phyloP scores from a whole-genome alignment of 495 filamentous ascomycete species.

The Alectoria sarmentosa region DNA sequence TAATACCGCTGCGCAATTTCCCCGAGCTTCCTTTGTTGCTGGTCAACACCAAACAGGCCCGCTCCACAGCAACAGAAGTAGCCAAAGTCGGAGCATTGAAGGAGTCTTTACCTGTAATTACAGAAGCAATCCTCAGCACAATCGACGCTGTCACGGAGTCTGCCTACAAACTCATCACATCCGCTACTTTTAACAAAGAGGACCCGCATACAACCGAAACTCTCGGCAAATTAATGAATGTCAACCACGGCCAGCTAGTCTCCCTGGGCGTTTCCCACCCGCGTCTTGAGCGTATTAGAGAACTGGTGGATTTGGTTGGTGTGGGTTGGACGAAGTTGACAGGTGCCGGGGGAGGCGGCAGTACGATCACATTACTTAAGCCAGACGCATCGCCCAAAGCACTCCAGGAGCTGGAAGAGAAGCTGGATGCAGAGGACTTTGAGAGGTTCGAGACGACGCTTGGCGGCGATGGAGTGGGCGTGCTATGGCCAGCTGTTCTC shows the following conservation, averaged over 20 bases:
- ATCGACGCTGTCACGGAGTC: conserved; percentile 75
- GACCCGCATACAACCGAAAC: conserved; percentile 52
- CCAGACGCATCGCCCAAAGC: conserved; percentile 48
- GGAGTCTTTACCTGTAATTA: conserved; percentile 60
- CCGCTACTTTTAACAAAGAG: conserved; percentile 53
- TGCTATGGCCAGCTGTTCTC: conserved; percentile 83
- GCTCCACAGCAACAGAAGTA: conserved; percentile 77
- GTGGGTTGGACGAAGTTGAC: conserved; percentile 97
- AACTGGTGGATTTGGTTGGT: conserved; percentile 81
- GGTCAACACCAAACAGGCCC: conserved; percentile 76
- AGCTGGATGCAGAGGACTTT: conserved; percentile 70
- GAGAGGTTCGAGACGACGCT: conserved; percentile 78
- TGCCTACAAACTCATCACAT: conserved; percentile 61
- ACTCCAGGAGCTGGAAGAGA: conserved; percentile 52
- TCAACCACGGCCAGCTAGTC: conserved; percentile 88
- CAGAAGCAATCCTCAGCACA: conserved; percentile 68
- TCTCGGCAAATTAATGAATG: conserved; percentile 78
- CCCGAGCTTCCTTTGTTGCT: conserved; percentile 85
- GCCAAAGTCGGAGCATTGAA: conserved; percentile 73
- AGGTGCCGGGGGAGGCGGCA: conserved; percentile 89
- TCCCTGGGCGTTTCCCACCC: conserved; percentile 92
- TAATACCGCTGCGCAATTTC: conserved; percentile 74
- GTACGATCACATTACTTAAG: conserved; percentile 83
- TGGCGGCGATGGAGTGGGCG: conserved; percentile 85
- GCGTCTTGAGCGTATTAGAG: conserved; percentile 81